Percentiles rank a stretch among this genome's conserved stretches.
These are phyloP conservation scores for Leccinellum rugosiceps DNA, from an alignment of 768 basidiomycete genomes.

Conservation along the genomic window DNA sequence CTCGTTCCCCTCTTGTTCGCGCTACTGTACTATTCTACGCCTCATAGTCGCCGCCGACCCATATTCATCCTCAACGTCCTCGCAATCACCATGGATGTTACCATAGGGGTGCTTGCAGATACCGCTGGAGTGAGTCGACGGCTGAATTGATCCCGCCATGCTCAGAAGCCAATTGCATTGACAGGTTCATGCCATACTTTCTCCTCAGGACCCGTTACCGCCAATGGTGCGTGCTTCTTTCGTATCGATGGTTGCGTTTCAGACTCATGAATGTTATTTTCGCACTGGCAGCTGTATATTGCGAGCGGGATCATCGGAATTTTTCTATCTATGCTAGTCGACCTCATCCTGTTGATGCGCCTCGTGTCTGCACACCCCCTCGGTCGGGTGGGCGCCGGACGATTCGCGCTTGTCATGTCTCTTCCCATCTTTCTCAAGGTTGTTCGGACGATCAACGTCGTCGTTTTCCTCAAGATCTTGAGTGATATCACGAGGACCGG, in stretches of 20 bases:
- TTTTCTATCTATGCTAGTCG: constrained; percentile 29
- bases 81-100: constrained; percentile 19
- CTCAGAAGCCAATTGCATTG: background rate
- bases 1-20: constrained; percentile 31
- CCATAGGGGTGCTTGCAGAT: constrained; percentile 21
- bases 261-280: background rate
- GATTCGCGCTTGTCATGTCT: constrained; percentile 16
- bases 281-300: constrained; percentile 24
- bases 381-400: constrained; percentile 7
- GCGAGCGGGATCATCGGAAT: constrained; percentile 30
- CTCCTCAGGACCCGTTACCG: constrained; percentile 21
- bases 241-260: background rate
- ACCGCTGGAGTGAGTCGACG: constrained; percentile 15
- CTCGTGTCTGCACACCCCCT: constrained; percentile 27
- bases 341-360: constrained; percentile 28
- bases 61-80: constrained; percentile 31
- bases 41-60: constrained; percentile 20
- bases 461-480: constrained; percentile 27
- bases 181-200: constrained; percentile 30
- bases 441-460: constrained; percentile 26
- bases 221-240: constrained; percentile 11
- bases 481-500: constrained; percentile 16
- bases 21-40: constrained; percentile 30
- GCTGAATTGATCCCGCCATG: background rate
- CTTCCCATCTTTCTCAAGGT: constrained; percentile 30